phyloP scores from a whole-genome alignment of 2,329 filamentous ascomycete genomes.

The Sporothrix euskadiensis region DNA sequence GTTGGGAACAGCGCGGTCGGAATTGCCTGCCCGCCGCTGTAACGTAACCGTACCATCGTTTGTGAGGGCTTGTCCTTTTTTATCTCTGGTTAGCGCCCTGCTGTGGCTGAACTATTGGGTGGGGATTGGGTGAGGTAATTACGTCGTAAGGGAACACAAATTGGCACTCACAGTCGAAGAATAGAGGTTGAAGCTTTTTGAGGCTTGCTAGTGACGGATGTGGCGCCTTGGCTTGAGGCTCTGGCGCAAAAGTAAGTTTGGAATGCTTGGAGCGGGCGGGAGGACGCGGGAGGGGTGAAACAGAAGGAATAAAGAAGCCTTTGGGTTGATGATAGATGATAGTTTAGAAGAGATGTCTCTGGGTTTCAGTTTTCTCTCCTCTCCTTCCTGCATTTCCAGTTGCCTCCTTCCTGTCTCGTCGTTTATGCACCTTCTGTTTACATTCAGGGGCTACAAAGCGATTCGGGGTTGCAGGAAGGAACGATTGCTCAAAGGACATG shows the following conservation, averaged over 20 bases:
- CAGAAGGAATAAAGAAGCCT: not conserved
- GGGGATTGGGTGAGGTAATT: too few relatives aligned
- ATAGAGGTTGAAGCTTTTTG: not conserved
- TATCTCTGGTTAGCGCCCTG: not conserved
- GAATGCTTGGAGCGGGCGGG: constrained; percentile 1
- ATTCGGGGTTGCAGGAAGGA: not conserved
- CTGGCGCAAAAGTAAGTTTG: not conserved
- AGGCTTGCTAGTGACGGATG: not conserved
- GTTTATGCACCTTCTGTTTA: not conserved
- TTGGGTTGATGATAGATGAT: not conserved
- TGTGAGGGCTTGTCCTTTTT: not conserved
- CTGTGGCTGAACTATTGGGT: not conserved
- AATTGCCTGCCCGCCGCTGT: not conserved
- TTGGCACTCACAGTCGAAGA: not conserved
- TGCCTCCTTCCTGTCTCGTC: not conserved
- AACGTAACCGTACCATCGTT: not conserved
- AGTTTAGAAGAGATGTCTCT: not conserved
- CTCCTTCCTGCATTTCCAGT: not conserved
- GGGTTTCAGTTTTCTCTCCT: too few relatives aligned
- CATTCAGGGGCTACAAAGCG: not conserved
- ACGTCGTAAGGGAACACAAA: too few relatives aligned
- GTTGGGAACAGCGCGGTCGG: constrained; percentile 5
- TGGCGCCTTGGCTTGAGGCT: not conserved
- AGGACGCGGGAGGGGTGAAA: not conserved
- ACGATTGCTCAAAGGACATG: not conserved